These are phyloP conservation scores for Salvia miltiorrhiza DNA, from an alignment of 257 asterid species.

Conservation along the genomic window DNA sequence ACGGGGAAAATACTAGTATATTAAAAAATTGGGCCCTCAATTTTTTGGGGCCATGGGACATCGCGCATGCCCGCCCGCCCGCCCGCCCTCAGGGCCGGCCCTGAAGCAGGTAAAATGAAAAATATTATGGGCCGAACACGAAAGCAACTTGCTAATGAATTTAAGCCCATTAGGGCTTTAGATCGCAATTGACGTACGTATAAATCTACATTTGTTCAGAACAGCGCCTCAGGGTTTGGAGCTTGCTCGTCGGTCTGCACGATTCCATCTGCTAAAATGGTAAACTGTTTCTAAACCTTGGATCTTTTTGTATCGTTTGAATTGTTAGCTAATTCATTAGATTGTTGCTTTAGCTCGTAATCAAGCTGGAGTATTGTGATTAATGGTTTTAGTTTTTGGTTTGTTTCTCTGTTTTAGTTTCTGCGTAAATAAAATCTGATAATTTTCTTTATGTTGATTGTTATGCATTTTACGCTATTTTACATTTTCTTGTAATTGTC, in stretches of 20 bases:
- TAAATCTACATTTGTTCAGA: background rate
- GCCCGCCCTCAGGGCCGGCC: no score
- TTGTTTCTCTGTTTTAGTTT: background rate
- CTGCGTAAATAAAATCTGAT: no score
- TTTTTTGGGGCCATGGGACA: no score
- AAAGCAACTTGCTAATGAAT: no score
- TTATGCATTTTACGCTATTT: background rate
- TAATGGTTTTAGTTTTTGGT: background rate
- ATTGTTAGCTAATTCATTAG: background rate
- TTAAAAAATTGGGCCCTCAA: no score
- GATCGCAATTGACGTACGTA: background rate
- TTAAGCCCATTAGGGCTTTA: conserved; percentile 5
- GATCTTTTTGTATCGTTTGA: no score
- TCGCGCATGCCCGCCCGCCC: no score
- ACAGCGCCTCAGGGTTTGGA: background rate
- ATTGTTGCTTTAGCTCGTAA: background rate
- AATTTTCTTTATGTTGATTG: background rate
- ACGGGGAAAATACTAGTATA: no score
- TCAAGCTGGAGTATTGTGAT: background rate
- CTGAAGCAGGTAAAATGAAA: no score
- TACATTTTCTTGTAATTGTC: background rate
- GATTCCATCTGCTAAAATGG: conserved; percentile 19
- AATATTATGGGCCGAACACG: background rate
- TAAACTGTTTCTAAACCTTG: background rate
- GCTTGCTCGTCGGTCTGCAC: conserved; percentile 7